Evolutionary conservation across 176 grass and related monocot species (phyloP), one percentile per base, ranked within the genome.

Genomic region (Avena sativa): DNA sequence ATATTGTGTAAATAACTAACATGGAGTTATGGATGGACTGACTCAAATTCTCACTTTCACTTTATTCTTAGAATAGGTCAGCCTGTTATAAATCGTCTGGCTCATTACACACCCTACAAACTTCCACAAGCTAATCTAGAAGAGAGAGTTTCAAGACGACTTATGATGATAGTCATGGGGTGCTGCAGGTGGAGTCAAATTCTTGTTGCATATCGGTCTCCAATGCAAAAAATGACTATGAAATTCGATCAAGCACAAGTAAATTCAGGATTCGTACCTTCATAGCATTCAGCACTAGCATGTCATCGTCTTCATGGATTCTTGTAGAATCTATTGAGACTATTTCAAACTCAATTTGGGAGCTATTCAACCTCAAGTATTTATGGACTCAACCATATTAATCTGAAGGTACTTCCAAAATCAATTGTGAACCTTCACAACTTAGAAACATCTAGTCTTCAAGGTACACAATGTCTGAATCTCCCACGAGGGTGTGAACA

Each of bases 331-430:
- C 73, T 32, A 78, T 87, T 6, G 38, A 90, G 81, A 69, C 5
- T 11, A 20, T 97, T 9, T 86, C 84, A 1, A 4, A 75, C 77
- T 67, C 50, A 38, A 9, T 97, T 36, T 86, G 86, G 0, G 32
- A 91, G 23, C 36, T 92, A 25, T 94, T 92, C 38, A 97, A 92
- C 83, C 86, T 94, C 4, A 82, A 0, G 14, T 84, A 74, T 73
- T 72, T 97, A 30, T 30, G 82, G 88, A 23, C 77, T 97, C 1
- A 17, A 87, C 0, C 4, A 65, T 0, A 89, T 88, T 0, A 83
- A 81, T 2, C 86, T 94, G 57, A 85, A 87, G 44, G 4, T 47
- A 34, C 81, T 97, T 12, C 92, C 94, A 28, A 77, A 86, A 14
- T 88, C 88, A 13, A 21, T 92, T 1, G 6, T 3, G 0, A 91